phyloP scores from a whole-genome alignment of 495 filamentous ascomycete genomes.

The Xylaria sp. region DNA sequence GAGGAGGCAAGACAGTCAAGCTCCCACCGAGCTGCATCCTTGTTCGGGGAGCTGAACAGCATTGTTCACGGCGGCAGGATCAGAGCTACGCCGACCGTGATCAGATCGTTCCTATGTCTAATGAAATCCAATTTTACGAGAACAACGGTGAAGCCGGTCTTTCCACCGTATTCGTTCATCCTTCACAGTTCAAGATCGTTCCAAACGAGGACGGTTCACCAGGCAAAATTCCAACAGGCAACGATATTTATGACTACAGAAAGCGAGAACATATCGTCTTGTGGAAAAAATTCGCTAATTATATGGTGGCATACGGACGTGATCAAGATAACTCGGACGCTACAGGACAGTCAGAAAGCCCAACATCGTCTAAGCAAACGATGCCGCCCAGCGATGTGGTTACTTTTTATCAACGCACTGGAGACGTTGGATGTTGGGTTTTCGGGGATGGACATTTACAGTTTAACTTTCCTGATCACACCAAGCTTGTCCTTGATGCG shows the following conservation, averaged over 20 bases:
- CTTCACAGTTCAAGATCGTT: conserved; percentile 64
- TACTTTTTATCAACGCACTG: conserved; percentile 87
- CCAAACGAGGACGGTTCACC: conserved; percentile 58
- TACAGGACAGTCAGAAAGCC: conserved; percentile 53
- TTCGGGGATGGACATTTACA: conserved; percentile 86
- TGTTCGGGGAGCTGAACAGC: conserved; percentile 68
- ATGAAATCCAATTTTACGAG: conserved; percentile 79
- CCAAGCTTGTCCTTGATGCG: conserved; percentile 83
- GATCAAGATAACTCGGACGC: conserved; percentile 59
- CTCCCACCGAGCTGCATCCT: conserved; percentile 71
- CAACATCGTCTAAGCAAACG: conserved; percentile 50
- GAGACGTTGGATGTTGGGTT: conserved; percentile 87
- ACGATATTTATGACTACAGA: conserved; percentile 67
- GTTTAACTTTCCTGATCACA: conserved; percentile 98
- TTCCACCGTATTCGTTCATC: conserved; percentile 64
- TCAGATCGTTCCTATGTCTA: conserved; percentile 69
- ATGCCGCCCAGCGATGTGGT: conserved; percentile 67
- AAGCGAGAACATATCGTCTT: conserved; percentile 77
- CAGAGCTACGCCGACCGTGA: conserved; percentile 64
- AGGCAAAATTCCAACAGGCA: conserved; percentile 59
- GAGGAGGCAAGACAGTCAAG: conserved; percentile 52
- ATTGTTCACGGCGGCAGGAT: conserved; percentile 62
- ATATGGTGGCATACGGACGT: conserved; percentile 76
- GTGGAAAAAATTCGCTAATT: conserved; percentile 92
- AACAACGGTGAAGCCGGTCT: conserved; percentile 72